phyloP scores from a whole-genome alignment of 345 rosid genomes.

The Erysimum cheiranthoides region DNA sequence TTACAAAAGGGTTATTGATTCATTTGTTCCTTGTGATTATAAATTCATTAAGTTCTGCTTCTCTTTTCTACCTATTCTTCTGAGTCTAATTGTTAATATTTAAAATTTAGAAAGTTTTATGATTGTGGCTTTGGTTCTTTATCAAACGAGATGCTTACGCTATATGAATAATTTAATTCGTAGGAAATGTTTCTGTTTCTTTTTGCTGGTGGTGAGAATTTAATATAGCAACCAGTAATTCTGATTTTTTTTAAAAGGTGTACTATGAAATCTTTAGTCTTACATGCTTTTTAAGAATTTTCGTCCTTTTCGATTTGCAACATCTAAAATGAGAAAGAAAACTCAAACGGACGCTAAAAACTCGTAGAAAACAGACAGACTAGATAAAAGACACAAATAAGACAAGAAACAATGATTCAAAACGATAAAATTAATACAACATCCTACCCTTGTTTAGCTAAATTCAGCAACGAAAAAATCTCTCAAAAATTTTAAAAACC shows the following conservation, averaged over 20 bases:
- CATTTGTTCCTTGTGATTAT: conserved; percentile 25
- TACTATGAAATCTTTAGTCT: not conserved
- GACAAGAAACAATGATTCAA: not conserved
- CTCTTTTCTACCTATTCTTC: conserved; percentile 9
- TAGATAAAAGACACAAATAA: no score
- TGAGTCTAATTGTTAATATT: conserved; percentile 10
- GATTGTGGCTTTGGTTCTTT: conserved; percentile 19
- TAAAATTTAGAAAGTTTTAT: not conserved
- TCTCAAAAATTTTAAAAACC: no score
- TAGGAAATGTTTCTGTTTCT: not conserved
- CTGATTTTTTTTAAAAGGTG: not conserved
- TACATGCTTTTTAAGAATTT: no score
- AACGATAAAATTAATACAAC: not conserved
- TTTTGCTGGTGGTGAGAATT: not conserved
- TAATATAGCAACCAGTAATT: not conserved
- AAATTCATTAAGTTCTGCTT: conserved; percentile 14
- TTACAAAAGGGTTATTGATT: conserved; percentile 18
- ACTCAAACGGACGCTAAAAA: not conserved
- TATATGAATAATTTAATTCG: not conserved
- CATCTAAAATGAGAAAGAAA: not conserved
- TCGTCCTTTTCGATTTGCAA: not conserved
- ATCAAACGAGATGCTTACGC: conserved; percentile 14
- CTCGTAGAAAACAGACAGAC: not conserved
- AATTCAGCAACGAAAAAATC: not conserved
- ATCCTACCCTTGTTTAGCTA: not conserved